Evolutionary conservation across 1,139 yeast species (phyloP).

Genomic region (Candida smagusa): DNA sequence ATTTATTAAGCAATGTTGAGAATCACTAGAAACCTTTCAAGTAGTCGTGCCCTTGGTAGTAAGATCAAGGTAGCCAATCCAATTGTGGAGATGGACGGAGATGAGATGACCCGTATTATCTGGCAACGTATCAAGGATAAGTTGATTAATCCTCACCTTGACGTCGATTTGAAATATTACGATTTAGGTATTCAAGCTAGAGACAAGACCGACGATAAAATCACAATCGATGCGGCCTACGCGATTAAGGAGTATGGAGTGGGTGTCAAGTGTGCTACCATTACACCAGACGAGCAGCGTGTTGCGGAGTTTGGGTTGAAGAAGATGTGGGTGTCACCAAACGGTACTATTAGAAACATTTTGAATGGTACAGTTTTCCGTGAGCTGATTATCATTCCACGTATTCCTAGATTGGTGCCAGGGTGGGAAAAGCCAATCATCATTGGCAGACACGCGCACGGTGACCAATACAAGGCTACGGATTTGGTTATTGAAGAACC

Average conservation of each 20-base stretch:
- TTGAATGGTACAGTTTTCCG: conserved; percentile 96
- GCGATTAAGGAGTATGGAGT: conserved; percentile 88
- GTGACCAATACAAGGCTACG: conserved; percentile 94
- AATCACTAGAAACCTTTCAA: conserved; percentile 16
- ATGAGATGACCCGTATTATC: conserved; percentile 91
- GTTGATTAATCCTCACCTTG: conserved; percentile 79
- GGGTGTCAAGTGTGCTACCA: conserved; percentile 95
- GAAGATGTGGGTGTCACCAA: conserved; percentile 97
- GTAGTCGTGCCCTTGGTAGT: conserved; percentile 14
- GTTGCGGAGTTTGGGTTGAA: conserved; percentile 85
- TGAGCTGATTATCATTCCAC: conserved; percentile 90
- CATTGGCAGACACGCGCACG: conserved; percentile 96
- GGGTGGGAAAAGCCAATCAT: conserved; percentile 94
- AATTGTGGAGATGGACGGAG: conserved; percentile 94
- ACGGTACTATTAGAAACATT: conserved; percentile 93
- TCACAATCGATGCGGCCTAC: conserved; percentile 84
- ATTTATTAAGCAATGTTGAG: conserved; percentile 3
- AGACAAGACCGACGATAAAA: conserved; percentile 83
- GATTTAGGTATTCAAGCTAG: conserved; percentile 84
- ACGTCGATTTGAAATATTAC: conserved; percentile 86
- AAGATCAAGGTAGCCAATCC: conserved; percentile 86
- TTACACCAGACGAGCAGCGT: conserved; percentile 97
- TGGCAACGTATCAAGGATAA: conserved; percentile 84
- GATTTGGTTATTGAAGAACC: conserved; percentile 77
- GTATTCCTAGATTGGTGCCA: conserved; percentile 85